These are phyloP conservation scores for Aspergillus caelatus DNA, from an alignment of 2,329 filamentous ascomycete species.

Conservation along the genomic window DNA sequence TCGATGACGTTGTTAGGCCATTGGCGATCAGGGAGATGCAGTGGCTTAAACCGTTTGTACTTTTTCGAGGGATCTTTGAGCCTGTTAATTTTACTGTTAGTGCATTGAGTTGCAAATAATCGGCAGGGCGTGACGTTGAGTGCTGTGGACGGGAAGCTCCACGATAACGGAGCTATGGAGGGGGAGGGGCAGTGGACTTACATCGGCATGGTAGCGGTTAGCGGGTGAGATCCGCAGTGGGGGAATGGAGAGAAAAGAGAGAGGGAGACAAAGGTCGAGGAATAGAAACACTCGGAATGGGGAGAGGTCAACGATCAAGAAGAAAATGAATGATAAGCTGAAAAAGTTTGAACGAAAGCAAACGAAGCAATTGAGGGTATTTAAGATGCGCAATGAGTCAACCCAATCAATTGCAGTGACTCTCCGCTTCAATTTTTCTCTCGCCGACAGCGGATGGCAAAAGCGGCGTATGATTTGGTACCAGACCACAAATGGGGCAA, in stretches of 20 bases:
- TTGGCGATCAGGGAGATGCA: conserved; percentile 57
- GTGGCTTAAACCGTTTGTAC: conserved; percentile 50
- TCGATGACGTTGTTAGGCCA: conserved; percentile 83
- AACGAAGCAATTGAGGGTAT: conserved; percentile 10
- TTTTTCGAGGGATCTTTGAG: conserved; percentile 54
- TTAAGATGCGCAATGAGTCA: conserved; percentile 14
- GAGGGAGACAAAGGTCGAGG: background rate
- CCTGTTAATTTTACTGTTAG: conserved; percentile 29
- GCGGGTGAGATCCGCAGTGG: conserved; percentile 16
- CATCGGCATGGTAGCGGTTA: conserved; percentile 40
- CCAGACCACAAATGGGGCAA: background rate
- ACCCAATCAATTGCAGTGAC: conserved; percentile 7
- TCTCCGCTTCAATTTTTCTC: conserved; percentile 11
- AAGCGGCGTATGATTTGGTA: conserved; percentile 7
- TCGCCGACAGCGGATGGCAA: conserved; percentile 22
- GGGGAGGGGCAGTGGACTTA: conserved; percentile 24
- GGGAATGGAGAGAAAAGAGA: conserved; percentile 8
- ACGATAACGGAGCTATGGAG: conserved; percentile 5
- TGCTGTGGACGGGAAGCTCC: background rate
- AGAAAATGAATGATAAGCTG: background rate
- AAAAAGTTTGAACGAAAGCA: background rate
- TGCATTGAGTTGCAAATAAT: background rate
- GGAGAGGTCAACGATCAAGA: background rate
- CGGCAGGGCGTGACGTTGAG: background rate
- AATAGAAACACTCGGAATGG: background rate